Evolutionary conservation across 139 green algal genomes (phyloP).

Genomic region (Chlamydomonas urium): DNA sequence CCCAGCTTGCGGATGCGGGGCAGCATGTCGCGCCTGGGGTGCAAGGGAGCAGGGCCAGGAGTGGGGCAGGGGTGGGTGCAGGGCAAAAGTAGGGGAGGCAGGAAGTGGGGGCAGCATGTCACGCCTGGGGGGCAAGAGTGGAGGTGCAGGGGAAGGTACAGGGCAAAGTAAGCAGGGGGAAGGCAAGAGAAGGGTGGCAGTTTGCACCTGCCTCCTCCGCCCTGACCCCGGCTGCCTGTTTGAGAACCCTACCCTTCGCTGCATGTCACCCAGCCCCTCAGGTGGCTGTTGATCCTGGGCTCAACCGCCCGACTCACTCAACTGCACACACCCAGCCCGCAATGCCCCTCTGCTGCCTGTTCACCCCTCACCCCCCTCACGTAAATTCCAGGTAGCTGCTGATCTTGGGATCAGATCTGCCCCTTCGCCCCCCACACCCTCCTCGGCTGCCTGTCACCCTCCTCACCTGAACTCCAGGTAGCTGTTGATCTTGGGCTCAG

Average conservation of each 20-base stretch:
- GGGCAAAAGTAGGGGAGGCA: neutral
- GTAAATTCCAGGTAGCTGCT: conserved; percentile 91
- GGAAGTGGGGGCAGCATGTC: neutral
- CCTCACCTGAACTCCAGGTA: conserved; percentile 92
- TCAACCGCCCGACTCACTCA: neutral
- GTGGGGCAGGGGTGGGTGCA: neutral
- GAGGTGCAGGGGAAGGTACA: neutral
- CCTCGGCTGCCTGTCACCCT: conserved; percentile 87
- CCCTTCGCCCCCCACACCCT: conserved; percentile 15
- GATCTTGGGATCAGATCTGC: conserved; percentile 34
- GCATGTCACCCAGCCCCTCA: too few species aligned
- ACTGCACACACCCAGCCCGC: neutral
- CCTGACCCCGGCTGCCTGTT: too few species aligned
- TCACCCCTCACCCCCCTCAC: too few species aligned
- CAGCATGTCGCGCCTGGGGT: conserved; percentile 65
- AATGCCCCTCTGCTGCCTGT: too few species aligned
- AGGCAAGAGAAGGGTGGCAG: neutral
- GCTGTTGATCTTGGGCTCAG: conserved; percentile 76
- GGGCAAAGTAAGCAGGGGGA: neutral
- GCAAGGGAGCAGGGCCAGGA: neutral
- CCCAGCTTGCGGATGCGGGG: conserved; percentile 85
- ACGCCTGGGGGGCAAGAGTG: neutral
- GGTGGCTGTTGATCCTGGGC: neutral
- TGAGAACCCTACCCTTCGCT: too few species aligned
- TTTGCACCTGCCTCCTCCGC: neutral